These are phyloP conservation scores for Puccinia coronata DNA, from an alignment of 1,284 basidiomycete species.

Conservation along the genomic window DNA sequence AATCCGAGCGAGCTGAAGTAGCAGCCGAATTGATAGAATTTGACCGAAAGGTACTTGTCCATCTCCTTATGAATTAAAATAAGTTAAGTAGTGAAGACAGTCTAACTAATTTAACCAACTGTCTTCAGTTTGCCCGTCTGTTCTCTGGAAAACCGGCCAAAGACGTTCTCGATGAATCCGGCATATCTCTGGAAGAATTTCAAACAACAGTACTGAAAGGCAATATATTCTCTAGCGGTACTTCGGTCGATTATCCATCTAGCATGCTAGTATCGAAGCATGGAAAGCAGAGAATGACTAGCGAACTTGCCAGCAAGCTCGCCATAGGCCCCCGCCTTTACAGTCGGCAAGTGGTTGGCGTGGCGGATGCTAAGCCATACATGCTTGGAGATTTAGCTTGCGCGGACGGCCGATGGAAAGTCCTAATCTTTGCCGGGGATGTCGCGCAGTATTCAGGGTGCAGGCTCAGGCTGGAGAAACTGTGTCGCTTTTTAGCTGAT, in stretches of 20 bases:
- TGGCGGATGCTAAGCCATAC: constrained; percentile 48
- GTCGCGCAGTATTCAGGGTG: constrained; percentile 49
- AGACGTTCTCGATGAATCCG: constrained; percentile 44
- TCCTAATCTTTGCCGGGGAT: constrained; percentile 56
- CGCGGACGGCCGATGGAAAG: constrained; percentile 46
- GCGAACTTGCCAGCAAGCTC: constrained; percentile 53
- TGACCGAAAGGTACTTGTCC: constrained; percentile 63
- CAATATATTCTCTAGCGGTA: constrained; percentile 52
- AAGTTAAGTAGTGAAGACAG: neutral
- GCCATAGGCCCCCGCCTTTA: constrained; percentile 55
- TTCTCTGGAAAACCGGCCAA: constrained; percentile 74
- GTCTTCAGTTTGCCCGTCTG: constrained; percentile 66
- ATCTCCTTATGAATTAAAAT: neutral
- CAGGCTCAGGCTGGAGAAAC: constrained; percentile 27
- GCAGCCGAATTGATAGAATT: constrained; percentile 73
- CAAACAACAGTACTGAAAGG: constrained; percentile 36
- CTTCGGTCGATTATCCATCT: constrained; percentile 56
- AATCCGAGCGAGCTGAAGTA: constrained; percentile 64
- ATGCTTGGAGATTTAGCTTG: constrained; percentile 43
- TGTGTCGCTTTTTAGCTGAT: constrained; percentile 15
- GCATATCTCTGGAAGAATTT: constrained; percentile 42
- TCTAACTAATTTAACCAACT: neutral
- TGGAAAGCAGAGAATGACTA: constrained; percentile 19
- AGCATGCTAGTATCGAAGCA: constrained; percentile 53
- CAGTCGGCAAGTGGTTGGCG: constrained; percentile 47